Base-by-base conservation (phyloP, 2,329 filamentous ascomycete species). In the Ceratocystis variospora region DNA sequence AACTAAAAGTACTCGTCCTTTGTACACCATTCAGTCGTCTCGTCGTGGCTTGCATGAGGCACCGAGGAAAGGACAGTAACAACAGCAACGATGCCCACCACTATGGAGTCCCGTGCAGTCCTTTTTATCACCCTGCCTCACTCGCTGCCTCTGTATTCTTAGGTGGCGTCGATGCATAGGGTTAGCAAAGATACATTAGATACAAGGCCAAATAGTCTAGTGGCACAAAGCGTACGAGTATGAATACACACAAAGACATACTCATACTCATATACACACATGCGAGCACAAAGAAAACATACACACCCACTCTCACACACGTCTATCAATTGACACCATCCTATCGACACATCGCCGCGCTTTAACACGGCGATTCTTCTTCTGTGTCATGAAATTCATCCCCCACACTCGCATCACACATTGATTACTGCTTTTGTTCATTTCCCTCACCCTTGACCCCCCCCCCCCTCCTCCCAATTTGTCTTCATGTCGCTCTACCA, bases 321-420 rank as follows among this genome's bases (percentile, higher is more conserved):
- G 22, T 50, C 5, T 10, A n/a, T 31, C 10, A 15, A 57, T 7
- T 19, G 17, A 19, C 28, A 37, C 53, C 25, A 8, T 57, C 25
- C 22, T 10, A 33, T 28, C 15, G 22, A 31, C 25, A 33, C 53
- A 17, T n/a, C 5, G 10, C 53, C 4, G 17, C 10, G 53, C 8
- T 33, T 33, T 22, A 31, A 17, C 28, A 33, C 10, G 2, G 5
- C 33, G 28, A 17, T 7, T 57, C 25, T 57, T 57, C 22, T 57
- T 57, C 53, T 57, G 53, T 57, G 53, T 57, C 53, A 57, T 57
- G 53, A n/a, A 63, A 19, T 45, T 31, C 10, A n/a, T 66, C 33
- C 53, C 44, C 55, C 63, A 31, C 41, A 22, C 37, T 15, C 31
- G 33, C 31, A 31, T 59, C 31, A 1, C 55, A 10, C 31, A 12